A percentile compares a stretch with the other conserved stretches of the same genome.
phyloP scores from a whole-genome alignment of 805 yeast species.

The Candida qinlingensis region DNA sequence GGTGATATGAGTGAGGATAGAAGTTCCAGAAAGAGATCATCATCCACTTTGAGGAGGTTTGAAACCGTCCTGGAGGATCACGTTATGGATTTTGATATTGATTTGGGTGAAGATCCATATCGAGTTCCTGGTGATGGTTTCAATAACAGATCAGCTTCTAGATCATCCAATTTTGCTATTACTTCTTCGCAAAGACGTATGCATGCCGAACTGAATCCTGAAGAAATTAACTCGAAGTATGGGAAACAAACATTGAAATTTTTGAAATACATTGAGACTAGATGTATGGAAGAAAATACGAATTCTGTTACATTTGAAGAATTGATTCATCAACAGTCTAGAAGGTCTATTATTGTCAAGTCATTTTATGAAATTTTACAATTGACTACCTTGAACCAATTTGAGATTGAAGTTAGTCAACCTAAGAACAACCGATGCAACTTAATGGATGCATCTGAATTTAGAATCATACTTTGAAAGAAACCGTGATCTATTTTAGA shows the following conservation, averaged over 20 bases:
- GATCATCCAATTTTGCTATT: neutral
- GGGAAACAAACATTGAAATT: slow-evolving; percentile 19
- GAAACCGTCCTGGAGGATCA: slow-evolving; percentile 14
- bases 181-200: neutral
- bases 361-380: slow-evolving; percentile 26
- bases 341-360: slow-evolving; percentile 15
- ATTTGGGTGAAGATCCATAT: neutral
- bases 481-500: too few relatives aligned
- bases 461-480: slow-evolving; percentile 2
- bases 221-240: slow-evolving; percentile 6
- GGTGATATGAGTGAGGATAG: neutral
- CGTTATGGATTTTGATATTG: slow-evolving; percentile 9
- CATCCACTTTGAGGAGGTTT: slow-evolving; percentile 13
- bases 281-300: slow-evolving; percentile 12
- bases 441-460: slow-evolving; percentile 10
- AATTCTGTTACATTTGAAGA: slow-evolving; percentile 12
- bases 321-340: slow-evolving; percentile 12
- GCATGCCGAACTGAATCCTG: neutral
- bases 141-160: neutral
- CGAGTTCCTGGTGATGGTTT: neutral
- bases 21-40: slow-evolving; percentile 14
- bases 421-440: slow-evolving; percentile 1
- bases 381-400: slow-evolving; percentile 18
- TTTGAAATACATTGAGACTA: slow-evolving; percentile 15
- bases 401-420: slow-evolving; percentile 7